Evolutionary conservation across 2,329 filamentous ascomycete genomes (phyloP), one percentile per base, ranked within the genome.

Genomic region (Huntiella savannae): DNA sequence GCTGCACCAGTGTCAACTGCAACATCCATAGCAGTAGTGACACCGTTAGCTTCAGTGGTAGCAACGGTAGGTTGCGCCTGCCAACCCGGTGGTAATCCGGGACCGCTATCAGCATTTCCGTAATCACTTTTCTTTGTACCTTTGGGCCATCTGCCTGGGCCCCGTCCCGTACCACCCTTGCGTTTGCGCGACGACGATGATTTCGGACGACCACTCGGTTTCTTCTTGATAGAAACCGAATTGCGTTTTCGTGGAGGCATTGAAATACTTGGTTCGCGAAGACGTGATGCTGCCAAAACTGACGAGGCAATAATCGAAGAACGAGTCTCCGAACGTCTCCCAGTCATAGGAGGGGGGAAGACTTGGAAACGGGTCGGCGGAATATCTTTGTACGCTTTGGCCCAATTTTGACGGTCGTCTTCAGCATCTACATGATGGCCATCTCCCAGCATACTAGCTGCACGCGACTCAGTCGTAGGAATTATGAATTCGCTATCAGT

Each of bases 361-460:
- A 91, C 75, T 54, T 86, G 79, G 58, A 85, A 92, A 33, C 83
- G 73, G 1, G 68, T 75, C 0, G 76, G 66, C 2, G 82, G 81
- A 19, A 91, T 80, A 41, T 64, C 60, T 11, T 62, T 62, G 55
- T 77, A 76, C 2, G 64, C 57, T 3, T 58, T 54, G 8, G 58
- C 56, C 72, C 72, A 76, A 45, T 12, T 56, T 49, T 45, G 58
- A 55, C 32, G 55, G 40, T 52, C 44, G 50, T 60, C 48, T 50
- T 59, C 58, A 46, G 64, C 63, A 33, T 63, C 57, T 4, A 16
- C 33, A 10, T 41, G 40, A 17, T 45, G 41, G 16, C n/a, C 12
- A 41, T 47, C 43, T 4, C 38, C 43, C 43, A 46, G 41, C 36
- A 47, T 47, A 19, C 36, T 45, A 10, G 40, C 40, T 13, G 41